Evolutionary conservation across 2,329 filamentous ascomycete genomes (phyloP).

Genomic region (Pezizomycotina sp.): DNA sequence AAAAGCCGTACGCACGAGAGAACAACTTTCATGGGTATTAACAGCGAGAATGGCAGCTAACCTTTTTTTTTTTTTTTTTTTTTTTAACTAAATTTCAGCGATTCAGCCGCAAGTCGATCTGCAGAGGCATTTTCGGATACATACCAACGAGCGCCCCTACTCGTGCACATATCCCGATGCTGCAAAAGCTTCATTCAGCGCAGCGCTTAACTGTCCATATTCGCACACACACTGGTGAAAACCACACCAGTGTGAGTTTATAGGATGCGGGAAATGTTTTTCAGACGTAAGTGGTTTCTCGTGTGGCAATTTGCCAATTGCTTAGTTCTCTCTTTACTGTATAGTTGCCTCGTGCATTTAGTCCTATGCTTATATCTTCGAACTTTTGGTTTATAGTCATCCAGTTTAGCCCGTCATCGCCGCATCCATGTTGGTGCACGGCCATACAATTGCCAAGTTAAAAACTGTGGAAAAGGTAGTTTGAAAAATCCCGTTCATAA

Average conservation of each 20-base stretch:
- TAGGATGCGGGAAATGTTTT: slow-evolving; percentile 51
- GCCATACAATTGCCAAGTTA: slow-evolving; percentile 46
- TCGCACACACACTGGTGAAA: slow-evolving; percentile 57
- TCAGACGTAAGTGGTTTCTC: slow-evolving; percentile 39
- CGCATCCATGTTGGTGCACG: slow-evolving; percentile 51
- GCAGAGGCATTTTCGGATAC: slow-evolving; percentile 53
- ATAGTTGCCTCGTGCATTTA: not conserved
- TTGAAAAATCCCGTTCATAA: slow-evolving; percentile 7
- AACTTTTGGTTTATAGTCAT: slow-evolving; percentile 38
- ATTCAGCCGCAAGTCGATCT: slow-evolving; percentile 57
- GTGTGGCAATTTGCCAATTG: not conserved
- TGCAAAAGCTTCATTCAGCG: slow-evolving; percentile 56
- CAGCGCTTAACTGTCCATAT: slow-evolving; percentile 55
- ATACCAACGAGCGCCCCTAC: slow-evolving; percentile 55
- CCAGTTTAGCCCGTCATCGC: slow-evolving; percentile 47
- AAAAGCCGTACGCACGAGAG: too few relatives aligned
- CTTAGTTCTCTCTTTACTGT: not conserved
- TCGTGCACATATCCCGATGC: slow-evolving; percentile 44
- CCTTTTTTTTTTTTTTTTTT: too few relatives aligned
- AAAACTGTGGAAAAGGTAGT: slow-evolving; percentile 47
- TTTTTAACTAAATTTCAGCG: too few relatives aligned
- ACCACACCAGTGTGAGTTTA: slow-evolving; percentile 49
- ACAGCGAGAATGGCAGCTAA: too few relatives aligned
- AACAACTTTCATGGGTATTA: too few relatives aligned
- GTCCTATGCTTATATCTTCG: slow-evolving; percentile 28